Evolutionary conservation across 805 yeast species (phyloP), one percentile per base, ranked within the genome.

Genomic region (Priceomyces medius): DNA sequence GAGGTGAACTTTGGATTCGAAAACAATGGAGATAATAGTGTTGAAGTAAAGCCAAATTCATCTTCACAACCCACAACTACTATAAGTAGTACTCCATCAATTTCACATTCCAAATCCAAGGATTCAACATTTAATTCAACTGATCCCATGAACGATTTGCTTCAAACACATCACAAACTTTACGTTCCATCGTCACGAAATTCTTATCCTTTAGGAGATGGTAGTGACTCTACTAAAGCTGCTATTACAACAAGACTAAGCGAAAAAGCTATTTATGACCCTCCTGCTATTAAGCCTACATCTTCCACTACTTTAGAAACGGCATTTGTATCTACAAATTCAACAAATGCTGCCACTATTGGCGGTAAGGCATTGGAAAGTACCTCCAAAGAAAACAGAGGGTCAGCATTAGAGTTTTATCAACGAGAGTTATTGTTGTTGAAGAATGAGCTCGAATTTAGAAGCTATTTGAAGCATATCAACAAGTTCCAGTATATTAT

Each of bases 381-480:
- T 5, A 20, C 3, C n/a, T 20, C 24, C 14, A 37, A 37, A 20
- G 40, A 20, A 7, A 16, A 20, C 9, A 37, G 40, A 9, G 56
- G 56, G 1, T 59, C 58, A 3, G 54, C 64, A 0, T 36, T 73
- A 10, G 74, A 74, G 28, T 79, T 71, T 48, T 80, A 76, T 44
- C 77, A 77, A 41, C 64, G 87, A 42, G 87, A 83, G 51, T 60
- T 81, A 12, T 55, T 82, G 41, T 63, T 82, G 27, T 50, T 71
- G 43, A 72, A 73, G 38, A 83, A 83, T 55, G 88, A 83, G 53
- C 62, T 80, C 28, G 83, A 80, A 37, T 83, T 83, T 50, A 66
- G 78, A 3, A 68, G 72, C 37, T 81, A 77, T 55, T 53, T 79
- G 49, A 76, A 75, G 37, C 66, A 74, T 38, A 64, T 77, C 44